Evolutionary conservation across 352 stramenopile species (phyloP).

Genomic region (Pythium apleroticum): DNA sequence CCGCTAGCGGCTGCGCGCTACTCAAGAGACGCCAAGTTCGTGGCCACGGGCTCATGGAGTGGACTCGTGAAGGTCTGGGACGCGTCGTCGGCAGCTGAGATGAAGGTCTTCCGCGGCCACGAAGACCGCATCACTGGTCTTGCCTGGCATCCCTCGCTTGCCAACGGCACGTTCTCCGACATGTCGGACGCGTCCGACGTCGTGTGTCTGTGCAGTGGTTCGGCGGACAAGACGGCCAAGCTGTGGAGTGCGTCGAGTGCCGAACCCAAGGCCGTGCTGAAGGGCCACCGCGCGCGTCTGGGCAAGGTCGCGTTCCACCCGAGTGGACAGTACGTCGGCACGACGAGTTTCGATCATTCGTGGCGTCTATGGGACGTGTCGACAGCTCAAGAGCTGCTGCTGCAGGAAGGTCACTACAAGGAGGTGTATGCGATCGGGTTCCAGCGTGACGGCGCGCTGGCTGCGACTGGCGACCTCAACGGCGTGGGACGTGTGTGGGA

Average conservation of each 20-base stretch:
- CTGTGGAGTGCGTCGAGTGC: slow-evolving; percentile 63
- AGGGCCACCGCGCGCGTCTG: slow-evolving; percentile 71
- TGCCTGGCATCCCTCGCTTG: slow-evolving; percentile 69
- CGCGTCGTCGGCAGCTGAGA: slow-evolving; percentile 50
- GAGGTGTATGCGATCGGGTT: slow-evolving; percentile 96
- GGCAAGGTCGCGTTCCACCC: slow-evolving; percentile 95
- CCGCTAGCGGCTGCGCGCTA: slow-evolving; percentile 82
- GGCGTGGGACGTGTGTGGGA: slow-evolving; percentile 96
- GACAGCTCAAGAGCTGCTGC: slow-evolving; percentile 87
- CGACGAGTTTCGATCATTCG: slow-evolving; percentile 96
- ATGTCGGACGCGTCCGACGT: slow-evolving; percentile 58
- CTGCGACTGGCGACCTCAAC: slow-evolving; percentile 93
- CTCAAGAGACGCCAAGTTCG: slow-evolving; percentile 54
- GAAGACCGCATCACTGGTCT: slow-evolving; percentile 87
- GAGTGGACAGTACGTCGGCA: slow-evolving; percentile 90
- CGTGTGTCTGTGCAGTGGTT: slow-evolving; percentile 76
- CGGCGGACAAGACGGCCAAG: slow-evolving; percentile 72
- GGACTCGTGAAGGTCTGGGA: slow-evolving; percentile 95
- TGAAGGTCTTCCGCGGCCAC: slow-evolving; percentile 84
- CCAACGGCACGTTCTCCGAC: slow-evolving; percentile 38
- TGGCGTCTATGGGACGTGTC: slow-evolving; percentile 98
- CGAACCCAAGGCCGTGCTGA: slow-evolving; percentile 61
- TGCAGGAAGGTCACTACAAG: slow-evolving; percentile 96
- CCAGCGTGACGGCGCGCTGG: slow-evolving; percentile 93
- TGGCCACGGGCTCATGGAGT: slow-evolving; percentile 93